Conservation (phyloP, 306 rosid genomes). For the Macrotyloma uniflorum region DNA sequence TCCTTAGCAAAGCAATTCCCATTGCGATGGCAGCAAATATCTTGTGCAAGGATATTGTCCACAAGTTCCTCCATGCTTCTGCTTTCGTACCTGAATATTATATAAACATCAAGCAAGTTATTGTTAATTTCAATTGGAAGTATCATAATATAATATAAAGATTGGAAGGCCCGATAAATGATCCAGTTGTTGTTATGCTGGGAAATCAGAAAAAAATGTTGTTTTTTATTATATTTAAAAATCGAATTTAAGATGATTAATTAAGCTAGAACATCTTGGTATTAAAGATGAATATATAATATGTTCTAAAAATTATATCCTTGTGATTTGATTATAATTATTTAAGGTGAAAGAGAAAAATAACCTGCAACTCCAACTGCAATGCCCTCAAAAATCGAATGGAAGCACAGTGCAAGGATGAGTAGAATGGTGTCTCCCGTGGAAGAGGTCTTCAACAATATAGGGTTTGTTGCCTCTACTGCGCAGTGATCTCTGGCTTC, state of each 20-base stretch:
- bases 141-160: too few species aligned
- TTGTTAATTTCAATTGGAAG: too few species aligned
- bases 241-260: too few species aligned
- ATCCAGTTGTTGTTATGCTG: too few species aligned
- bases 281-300: too few species aligned
- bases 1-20: slow-evolving; percentile 79
- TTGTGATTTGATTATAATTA: not conserved
- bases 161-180: too few species aligned
- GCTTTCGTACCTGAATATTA: slow-evolving; percentile 43
- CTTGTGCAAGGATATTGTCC: slow-evolving; percentile 88
- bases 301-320: too few species aligned
- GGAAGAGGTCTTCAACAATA: slow-evolving; percentile 54
- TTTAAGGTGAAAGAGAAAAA: not conserved
- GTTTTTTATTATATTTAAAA: too few species aligned
- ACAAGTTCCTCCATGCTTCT: slow-evolving; percentile 81
- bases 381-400: slow-evolving; percentile 81
- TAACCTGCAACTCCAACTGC: slow-evolving; percentile 80
- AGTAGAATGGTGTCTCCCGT: slow-evolving; percentile 73
- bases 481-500: not conserved
- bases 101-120: too few species aligned
- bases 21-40: slow-evolving; percentile 79
- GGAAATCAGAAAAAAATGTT: too few species aligned
- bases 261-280: too few species aligned
- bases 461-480: slow-evolving; percentile 14
- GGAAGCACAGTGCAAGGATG: slow-evolving; percentile 77